Evolutionary conservation across 176 grass and related monocot species (phyloP), one percentile per base, ranked within the genome.

Genomic region (Carex pumila): DNA sequence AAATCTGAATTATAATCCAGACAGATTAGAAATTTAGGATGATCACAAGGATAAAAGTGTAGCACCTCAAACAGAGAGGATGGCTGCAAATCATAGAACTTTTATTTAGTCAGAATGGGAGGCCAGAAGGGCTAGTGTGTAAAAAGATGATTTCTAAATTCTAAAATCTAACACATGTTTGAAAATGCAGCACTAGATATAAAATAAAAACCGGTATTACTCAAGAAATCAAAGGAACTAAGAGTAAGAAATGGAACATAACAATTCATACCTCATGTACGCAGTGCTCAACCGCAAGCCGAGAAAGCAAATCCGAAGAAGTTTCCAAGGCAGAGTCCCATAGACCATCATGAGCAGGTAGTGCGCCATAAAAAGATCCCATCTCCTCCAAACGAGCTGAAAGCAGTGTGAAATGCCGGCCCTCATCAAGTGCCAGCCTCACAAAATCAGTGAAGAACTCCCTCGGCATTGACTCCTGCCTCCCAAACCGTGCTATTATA

Each of bases 381-480:
- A 97, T 85, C 71, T 89, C 88, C 75, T 85, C 61, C 3, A 97
- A 90, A 47, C 92, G 90, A 41, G 85, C 90, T 0, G 86, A 88
- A 18, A 97, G 91, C 82, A 97, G 63, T 0, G 65, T 50, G 80
- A 92, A 97, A 83, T 97, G 92, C 0, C 85, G 85, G 13, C 92
- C 94, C 65, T 97, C 92, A 47, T 97, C 92, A 79, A 89, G 88
- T 12, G 92, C 94, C 39, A 97, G 85, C 52, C 39, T 89, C 63
- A 90, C 83, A 64, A 97, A 94, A 85, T 97, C 94, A 19, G 87
- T 88, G 88, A 97, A 97, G 88, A 97, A 97, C 11, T 84, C 90
- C 45, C 85, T 79, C 11, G 94, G 91, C 94, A 97, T 97, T 6
- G 75, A 22, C 68, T 88, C 86, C 62, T 6, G 61, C 15, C 83